A percentile compares a stretch with the other conserved stretches of the same genome.
Evolutionary conservation across 352 stramenopile species (phyloP).

Genomic region (Albugo candida): DNA sequence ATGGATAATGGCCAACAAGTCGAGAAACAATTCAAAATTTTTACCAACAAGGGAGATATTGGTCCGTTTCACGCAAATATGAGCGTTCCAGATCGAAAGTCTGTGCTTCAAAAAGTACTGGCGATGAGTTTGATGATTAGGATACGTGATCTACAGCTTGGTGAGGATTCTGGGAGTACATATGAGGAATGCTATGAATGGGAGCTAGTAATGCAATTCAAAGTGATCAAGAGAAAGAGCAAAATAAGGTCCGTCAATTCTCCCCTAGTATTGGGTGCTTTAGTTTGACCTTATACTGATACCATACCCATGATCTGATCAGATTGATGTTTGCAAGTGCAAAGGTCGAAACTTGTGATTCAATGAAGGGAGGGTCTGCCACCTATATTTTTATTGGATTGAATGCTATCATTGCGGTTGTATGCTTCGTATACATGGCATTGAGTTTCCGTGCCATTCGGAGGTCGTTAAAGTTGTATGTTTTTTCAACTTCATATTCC

Average conservation of each 20-base stretch:
- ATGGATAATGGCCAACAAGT: not conserved
- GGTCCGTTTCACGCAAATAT: conserved; percentile 38
- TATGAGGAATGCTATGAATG: conserved; percentile 78
- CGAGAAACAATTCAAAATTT: not conserved
- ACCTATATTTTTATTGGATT: conserved; percentile 25
- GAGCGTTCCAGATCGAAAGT: conserved; percentile 14
- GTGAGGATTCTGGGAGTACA: conserved; percentile 9
- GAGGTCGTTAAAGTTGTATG: conserved; percentile 31
- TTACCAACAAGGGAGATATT: conserved; percentile 6
- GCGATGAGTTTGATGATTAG: conserved; percentile 27
- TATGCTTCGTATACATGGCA: conserved; percentile 34
- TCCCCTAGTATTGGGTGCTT: not conserved
- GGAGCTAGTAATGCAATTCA: conserved; percentile 33
- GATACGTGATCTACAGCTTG: conserved; percentile 44
- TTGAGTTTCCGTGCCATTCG: conserved; percentile 34
- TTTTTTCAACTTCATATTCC: not conserved
- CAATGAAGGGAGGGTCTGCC: too few relatives aligned
- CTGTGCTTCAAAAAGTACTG: conserved; percentile 28
- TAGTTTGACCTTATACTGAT: conserved; percentile 1
- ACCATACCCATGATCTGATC: not conserved
- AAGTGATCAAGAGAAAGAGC: conserved; percentile 14
- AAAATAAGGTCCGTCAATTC: conserved; percentile 1
- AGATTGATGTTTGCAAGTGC: not conserved
- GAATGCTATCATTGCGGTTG: conserved; percentile 27
- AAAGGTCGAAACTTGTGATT: too few relatives aligned